phyloP scores from a whole-genome alignment of 2,329 filamentous ascomycete species.

The Ophiostoma ulmi region DNA sequence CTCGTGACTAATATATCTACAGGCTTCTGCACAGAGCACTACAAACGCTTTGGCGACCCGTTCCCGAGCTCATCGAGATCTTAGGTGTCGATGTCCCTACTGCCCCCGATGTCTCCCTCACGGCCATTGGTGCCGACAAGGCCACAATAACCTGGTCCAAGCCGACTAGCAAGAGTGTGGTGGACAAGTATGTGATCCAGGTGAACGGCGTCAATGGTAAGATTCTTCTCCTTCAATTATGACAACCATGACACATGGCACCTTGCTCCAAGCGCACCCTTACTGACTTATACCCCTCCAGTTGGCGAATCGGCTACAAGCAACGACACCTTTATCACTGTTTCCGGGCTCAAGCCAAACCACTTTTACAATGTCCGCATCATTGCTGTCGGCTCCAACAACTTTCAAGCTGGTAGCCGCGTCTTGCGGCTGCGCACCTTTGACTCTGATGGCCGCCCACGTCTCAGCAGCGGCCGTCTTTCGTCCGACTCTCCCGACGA shows the following conservation, averaged over 20 bases:
- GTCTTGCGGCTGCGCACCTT: conserved; percentile 80
- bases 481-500: conserved; percentile 53
- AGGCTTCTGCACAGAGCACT: conserved; percentile 83
- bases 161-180: conserved; percentile 58
- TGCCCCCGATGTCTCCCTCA: conserved; percentile 81
- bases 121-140: conserved; percentile 80
- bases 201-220: conserved; percentile 87
- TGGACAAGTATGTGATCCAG: conserved; percentile 84
- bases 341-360: conserved; percentile 78
- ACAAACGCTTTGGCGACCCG: conserved; percentile 84
- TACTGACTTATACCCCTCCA: conserved; percentile 34
- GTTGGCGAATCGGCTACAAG: conserved; percentile 77
- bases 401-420: conserved; percentile 84
- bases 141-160: conserved; percentile 88
- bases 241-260: not conserved
- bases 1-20: conserved; percentile 22
- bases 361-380: conserved; percentile 93
- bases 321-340: conserved; percentile 81
- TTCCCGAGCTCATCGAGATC: conserved; percentile 83
- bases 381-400: conserved; percentile 82
- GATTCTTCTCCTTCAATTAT: conserved; percentile 29
- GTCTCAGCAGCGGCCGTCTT: conserved; percentile 52
- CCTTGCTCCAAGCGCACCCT: not conserved
- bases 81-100: conserved; percentile 92
- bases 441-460: conserved; percentile 58